Evolutionary conservation across 2,329 filamentous ascomycete species (phyloP).

Genomic region (Diaporthe nobilis): DNA sequence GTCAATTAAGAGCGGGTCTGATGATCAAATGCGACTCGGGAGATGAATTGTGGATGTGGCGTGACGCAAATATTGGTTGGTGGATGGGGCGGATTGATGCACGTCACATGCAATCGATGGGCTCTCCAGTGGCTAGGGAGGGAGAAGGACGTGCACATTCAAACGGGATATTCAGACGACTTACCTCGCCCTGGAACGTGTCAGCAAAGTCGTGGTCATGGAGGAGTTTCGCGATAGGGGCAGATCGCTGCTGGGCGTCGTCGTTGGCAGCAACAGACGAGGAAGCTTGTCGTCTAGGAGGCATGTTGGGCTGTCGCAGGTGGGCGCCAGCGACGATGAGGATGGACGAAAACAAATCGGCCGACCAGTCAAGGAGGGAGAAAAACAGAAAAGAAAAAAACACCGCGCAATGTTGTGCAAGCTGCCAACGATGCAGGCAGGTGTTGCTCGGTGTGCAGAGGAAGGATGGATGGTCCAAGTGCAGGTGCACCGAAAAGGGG

Average conservation of each 20-base stretch:
- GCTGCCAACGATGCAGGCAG: not conserved
- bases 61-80: not conserved
- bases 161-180: constrained; percentile 4
- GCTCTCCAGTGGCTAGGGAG: too few species aligned
- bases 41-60: constrained; percentile 31
- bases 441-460: too few species aligned
- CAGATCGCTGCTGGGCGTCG: constrained; percentile 13
- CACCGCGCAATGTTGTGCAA: not conserved
- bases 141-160: not conserved
- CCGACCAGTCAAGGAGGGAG: not conserved
- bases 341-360: not conserved
- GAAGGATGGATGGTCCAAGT: not conserved
- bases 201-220: constrained; percentile 25
- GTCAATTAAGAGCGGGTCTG: constrained; percentile 12
- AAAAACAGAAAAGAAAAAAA: not conserved
- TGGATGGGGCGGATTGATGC: not conserved
- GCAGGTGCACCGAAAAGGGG: constrained; percentile 8
- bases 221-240: not conserved
- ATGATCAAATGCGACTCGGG: constrained; percentile 3
- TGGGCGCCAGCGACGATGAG: not conserved
- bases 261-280: not conserved
- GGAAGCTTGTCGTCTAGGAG: constrained; percentile 21
- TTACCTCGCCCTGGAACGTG: constrained; percentile 38
- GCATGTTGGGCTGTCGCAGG: constrained; percentile 20
- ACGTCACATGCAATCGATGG: constrained; percentile 12